Evolutionary conservation across 148 eudicot genomes (phyloP), one percentile per base, ranked within the genome.

Genomic region (Persicaria tinctoria): DNA sequence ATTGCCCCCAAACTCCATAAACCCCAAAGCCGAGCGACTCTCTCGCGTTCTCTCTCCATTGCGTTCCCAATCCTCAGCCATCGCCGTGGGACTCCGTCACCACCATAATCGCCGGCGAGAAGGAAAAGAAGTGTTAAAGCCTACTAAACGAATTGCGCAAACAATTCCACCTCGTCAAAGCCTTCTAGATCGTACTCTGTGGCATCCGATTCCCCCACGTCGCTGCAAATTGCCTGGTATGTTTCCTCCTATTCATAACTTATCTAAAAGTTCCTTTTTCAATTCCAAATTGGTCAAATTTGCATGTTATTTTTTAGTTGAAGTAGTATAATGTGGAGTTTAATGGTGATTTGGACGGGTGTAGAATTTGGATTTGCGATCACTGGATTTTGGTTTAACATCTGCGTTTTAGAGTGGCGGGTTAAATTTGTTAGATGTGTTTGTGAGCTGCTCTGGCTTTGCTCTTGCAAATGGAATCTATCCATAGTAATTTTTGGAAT

Each of bases 101-200:
- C 45, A 38, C 70, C 41, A 27, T 57, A 10, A 44, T 64, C 70
- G 45, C 70, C 70, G 14, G 45, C 70, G 5, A 2, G 13, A 51
- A 51, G 54, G 16, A 14, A 51, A 51, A 51, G 54, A 51, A 38
- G 5, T 27, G 45, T 1, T 8, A 56, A 5, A 50, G 86, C 13
- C 11, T 88, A 88, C 82, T 81, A 75, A 93, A 93, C 77, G 93
- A 89, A 91, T 74, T 91, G 97, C 60, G 89, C 89, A 20, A 91
- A 97, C 89, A 93, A 93, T 93, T 86, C 69, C 98, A 91, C 79
- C 97, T 93, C 62, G 91, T 93, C 51, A 91, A 91, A 73, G 88
- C 98, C 74, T 93, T 97, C 16, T 90, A 81, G n/a, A 86, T 93
- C 69, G 94, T 93, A n/a, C 92, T 80, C 68, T 83, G 92, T 6